These are phyloP conservation scores for Candida ponderosae DNA, from an alignment of 805 yeast species.

Conservation along the genomic window DNA sequence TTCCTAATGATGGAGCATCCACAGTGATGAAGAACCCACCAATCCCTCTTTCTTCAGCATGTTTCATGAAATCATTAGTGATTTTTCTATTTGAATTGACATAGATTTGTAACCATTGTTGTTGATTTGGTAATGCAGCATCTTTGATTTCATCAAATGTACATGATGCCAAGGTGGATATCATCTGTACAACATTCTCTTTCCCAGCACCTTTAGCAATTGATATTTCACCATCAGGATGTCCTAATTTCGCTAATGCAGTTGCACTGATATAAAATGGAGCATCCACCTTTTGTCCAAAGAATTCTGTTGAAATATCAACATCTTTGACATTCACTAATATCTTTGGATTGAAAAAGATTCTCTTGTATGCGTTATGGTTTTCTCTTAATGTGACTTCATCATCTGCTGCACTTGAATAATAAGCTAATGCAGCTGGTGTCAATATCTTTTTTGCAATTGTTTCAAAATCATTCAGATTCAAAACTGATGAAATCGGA, in stretches of 20 bases:
- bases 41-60: conserved; percentile 67
- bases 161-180: conserved; percentile 85
- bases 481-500: conserved; percentile 58
- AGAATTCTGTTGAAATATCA: conserved; percentile 62
- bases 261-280: conserved; percentile 92
- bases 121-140: conserved; percentile 56
- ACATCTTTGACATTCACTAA: conserved; percentile 74
- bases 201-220: conserved; percentile 77
- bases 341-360: conserved; percentile 80
- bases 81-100: conserved; percentile 71
- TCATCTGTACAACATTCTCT: conserved; percentile 76
- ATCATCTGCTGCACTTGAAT: conserved; percentile 88
- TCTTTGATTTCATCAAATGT: conserved; percentile 80
- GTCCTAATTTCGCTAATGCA: conserved; percentile 86
- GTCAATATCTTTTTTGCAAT: conserved; percentile 76
- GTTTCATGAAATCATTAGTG: conserved; percentile 52
- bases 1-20: conserved; percentile 88
- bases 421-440: conserved; percentile 85
- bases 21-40: conserved; percentile 84
- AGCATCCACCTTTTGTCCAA: conserved; percentile 60
- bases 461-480: conserved; percentile 79
- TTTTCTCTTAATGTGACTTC: conserved; percentile 87
- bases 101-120: conserved; percentile 86
- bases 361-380: conserved; percentile 81
- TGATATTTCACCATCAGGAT: conserved; percentile 86